These are phyloP conservation scores for Neurospora tetrasperma DNA, from an alignment of 495 filamentous ascomycete genomes.

Conservation along the genomic window DNA sequence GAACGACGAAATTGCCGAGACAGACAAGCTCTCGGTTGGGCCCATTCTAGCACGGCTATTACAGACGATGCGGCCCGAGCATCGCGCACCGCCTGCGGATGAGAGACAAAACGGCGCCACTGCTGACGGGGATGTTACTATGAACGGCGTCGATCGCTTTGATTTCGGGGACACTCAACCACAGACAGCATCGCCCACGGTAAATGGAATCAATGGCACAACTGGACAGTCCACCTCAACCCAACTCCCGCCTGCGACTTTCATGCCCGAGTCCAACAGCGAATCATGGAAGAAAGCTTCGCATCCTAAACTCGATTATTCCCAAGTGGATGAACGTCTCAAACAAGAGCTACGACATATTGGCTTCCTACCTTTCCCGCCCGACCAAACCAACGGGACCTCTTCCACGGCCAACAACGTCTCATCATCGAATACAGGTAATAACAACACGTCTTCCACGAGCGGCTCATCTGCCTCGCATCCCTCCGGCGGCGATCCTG, in stretches of 20 bases:
- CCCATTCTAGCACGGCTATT: constrained; percentile 78
- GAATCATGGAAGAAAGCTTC: constrained; percentile 48
- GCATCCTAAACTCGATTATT: constrained; percentile 65
- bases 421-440: constrained; percentile 67
- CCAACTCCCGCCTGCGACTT: constrained; percentile 55
- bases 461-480: constrained; percentile 35
- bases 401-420: constrained; percentile 47
- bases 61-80: constrained; percentile 71
- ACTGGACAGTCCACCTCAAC: constrained; percentile 9
- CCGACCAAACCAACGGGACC: constrained; percentile 29
- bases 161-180: constrained; percentile 5
- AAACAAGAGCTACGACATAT: constrained; percentile 90
- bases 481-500: constrained; percentile 15
- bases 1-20: constrained; percentile 74
- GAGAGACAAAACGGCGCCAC: constrained; percentile 49
- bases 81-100: constrained; percentile 51
- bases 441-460: constrained; percentile 56
- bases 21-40: constrained; percentile 81
- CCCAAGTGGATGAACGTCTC: constrained; percentile 76
- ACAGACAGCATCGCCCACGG: constrained; percentile 11
- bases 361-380: constrained; percentile 67
- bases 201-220: constrained; percentile 32
- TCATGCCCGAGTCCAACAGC: constrained; percentile 58
- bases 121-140: constrained; percentile 40
- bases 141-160: constrained; percentile 17